phyloP scores from a whole-genome alignment of 129 eudicot species.

The Centrapalus pauciflorus region DNA sequence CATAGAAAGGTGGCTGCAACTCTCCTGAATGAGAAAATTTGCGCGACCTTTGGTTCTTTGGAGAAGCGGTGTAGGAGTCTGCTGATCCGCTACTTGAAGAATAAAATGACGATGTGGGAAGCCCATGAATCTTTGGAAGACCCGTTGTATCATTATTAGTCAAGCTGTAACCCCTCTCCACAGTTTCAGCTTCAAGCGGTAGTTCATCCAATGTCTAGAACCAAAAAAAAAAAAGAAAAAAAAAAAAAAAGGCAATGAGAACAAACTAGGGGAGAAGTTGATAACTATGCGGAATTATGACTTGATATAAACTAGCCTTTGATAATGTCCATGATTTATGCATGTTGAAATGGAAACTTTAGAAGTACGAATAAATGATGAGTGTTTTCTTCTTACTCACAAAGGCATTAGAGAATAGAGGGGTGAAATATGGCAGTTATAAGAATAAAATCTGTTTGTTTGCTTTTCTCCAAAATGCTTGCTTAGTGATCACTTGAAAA shows the following conservation, averaged over 20 bases:
- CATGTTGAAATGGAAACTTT: too few relatives aligned
- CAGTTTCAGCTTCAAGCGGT: conserved; percentile 88
- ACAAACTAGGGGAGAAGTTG: too few relatives aligned
- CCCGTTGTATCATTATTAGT: conserved; percentile 63
- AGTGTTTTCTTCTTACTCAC: too few relatives aligned
- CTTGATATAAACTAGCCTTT: too few relatives aligned
- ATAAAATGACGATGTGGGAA: conserved; percentile 56
- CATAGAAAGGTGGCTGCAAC: conserved; percentile 58
- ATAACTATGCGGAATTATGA: too few relatives aligned
- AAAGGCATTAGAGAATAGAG: too few relatives aligned
- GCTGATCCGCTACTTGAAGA: conserved; percentile 53
- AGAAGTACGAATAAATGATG: too few relatives aligned
- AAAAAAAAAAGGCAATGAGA: too few relatives aligned
- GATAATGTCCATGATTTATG: too few relatives aligned
- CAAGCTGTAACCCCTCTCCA: conserved; percentile 84
- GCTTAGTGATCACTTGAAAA: neutral
- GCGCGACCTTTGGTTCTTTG: conserved; percentile 63
- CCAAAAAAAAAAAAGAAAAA: neutral
- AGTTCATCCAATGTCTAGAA: conserved; percentile 84
- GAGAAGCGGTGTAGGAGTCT: conserved; percentile 66
- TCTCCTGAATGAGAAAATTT: conserved; percentile 92
- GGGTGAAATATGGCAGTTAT: too few relatives aligned
- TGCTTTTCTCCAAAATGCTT: neutral
- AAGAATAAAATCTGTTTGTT: too few relatives aligned
- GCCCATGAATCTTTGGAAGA: conserved; percentile 76